A percentile compares a stretch with the other conserved stretches of the same genome.
Conservation (phyloP, 2,329 filamentous ascomycete species). For the Pseudogymnoascus sp. region DNA sequence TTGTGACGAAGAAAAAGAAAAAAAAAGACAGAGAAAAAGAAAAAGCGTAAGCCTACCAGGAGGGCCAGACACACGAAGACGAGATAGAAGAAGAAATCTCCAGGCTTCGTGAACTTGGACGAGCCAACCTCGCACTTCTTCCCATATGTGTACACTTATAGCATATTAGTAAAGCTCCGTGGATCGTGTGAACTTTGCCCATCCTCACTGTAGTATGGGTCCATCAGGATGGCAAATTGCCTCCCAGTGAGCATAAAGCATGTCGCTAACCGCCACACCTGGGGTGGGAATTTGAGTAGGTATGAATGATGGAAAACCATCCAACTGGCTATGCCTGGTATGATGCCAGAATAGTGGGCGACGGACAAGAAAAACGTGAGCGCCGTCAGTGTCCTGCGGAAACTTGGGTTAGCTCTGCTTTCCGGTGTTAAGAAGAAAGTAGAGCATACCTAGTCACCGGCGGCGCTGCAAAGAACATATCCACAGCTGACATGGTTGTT, state of each 20-base stretch:
- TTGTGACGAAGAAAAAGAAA: constrained; percentile 12
- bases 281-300: constrained; percentile 42
- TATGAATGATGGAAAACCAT: constrained; percentile 43
- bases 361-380: constrained; percentile 52
- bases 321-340: constrained; percentile 35
- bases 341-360: constrained; percentile 46
- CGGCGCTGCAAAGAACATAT: constrained; percentile 57
- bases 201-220: constrained; percentile 58
- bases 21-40: constrained; percentile 20
- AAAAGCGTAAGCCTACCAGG: constrained; percentile 46
- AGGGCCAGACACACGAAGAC: constrained; percentile 54
- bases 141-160: constrained; percentile 56
- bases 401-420: constrained; percentile 32
- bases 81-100: constrained; percentile 60
- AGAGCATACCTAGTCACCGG: constrained; percentile 55
- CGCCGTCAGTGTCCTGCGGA: constrained; percentile 54
- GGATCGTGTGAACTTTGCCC: constrained; percentile 14
- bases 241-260: constrained; percentile 31
- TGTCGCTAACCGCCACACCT: constrained; percentile 33
- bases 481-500: constrained; percentile 33
- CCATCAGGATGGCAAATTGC: constrained; percentile 47
- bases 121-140: constrained; percentile 55
- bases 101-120: constrained; percentile 52
- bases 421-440: constrained; percentile 31
- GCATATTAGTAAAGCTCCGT: constrained; percentile 27